Evolutionary conservation across 2,329 filamentous ascomycete species (phyloP).

Genomic region (Trichoderma hamatum): DNA sequence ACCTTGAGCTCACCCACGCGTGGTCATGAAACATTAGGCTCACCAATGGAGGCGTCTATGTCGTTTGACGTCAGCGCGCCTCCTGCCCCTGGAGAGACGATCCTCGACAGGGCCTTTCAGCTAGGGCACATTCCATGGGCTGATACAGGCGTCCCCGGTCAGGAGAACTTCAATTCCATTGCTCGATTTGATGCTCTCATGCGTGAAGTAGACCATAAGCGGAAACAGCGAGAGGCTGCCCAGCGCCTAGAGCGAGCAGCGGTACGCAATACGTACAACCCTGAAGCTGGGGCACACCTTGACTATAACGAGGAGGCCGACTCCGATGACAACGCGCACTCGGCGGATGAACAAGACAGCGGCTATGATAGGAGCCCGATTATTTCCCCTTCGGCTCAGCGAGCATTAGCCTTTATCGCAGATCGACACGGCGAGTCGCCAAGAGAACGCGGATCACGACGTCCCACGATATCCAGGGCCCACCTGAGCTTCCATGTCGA

Average conservation of each 20-base stretch:
- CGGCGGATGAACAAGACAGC: slow-evolving; percentile 39
- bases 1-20: slow-evolving; percentile 60
- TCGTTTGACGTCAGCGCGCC: slow-evolving; percentile 53
- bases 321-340: slow-evolving; percentile 45
- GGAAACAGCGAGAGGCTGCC: slow-evolving; percentile 45
- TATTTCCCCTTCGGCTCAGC: slow-evolving; percentile 52
- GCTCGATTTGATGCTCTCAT: slow-evolving; percentile 68
- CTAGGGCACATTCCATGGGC: slow-evolving; percentile 65
- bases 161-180: slow-evolving; percentile 66
- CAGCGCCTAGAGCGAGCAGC: slow-evolving; percentile 40
- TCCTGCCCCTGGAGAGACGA: slow-evolving; percentile 62
- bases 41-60: slow-evolving; percentile 46
- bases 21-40: slow-evolving; percentile 58
- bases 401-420: slow-evolving; percentile 55
- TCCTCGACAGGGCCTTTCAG: slow-evolving; percentile 68
- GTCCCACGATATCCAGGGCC: slow-evolving; percentile 39
- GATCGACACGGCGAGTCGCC: slow-evolving; percentile 44
- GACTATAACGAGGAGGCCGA: slow-evolving; percentile 46
- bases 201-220: slow-evolving; percentile 60
- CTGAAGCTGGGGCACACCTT: slow-evolving; percentile 45
- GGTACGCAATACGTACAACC: slow-evolving; percentile 52
- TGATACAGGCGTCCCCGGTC: slow-evolving; percentile 56
- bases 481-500: slow-evolving; percentile 40
- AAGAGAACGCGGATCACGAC: slow-evolving; percentile 39
- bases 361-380: slow-evolving; percentile 33